A percentile compares a stretch with the other conserved stretches of the same genome.
phyloP scores from a whole-genome alignment of 2,329 filamentous ascomycete genomes.

The Ascochyta clinopodiicola region DNA sequence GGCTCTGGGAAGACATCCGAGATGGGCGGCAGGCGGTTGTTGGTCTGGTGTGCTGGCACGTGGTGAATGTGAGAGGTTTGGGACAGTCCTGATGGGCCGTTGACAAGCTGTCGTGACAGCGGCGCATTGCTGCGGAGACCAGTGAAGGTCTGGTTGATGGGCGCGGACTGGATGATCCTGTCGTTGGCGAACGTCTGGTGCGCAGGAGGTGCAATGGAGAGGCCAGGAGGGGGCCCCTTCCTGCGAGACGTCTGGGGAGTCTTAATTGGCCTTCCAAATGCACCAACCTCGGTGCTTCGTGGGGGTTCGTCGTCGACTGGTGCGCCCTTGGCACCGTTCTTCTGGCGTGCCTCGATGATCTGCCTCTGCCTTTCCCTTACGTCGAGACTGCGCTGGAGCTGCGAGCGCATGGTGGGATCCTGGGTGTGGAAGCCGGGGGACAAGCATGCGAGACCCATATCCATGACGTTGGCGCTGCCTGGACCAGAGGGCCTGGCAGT shows the following conservation, averaged over 20 bases:
- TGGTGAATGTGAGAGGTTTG: conserved; percentile 92
- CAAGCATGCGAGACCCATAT: conserved; percentile 91
- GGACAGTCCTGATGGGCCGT: conserved; percentile 81
- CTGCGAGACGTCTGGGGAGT: conserved; percentile 77
- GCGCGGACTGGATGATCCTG: conserved; percentile 94
- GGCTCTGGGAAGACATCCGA: conserved; percentile 91
- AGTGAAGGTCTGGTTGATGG: conserved; percentile 93
- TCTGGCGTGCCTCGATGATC: conserved; percentile 93
- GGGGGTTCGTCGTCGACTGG: conserved; percentile 37
- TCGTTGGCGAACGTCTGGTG: conserved; percentile 92
- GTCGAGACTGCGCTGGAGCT: conserved; percentile 90
- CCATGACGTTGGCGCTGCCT: conserved; percentile 79
- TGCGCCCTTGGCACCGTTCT: conserved; percentile 66
- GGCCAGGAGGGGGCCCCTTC: conserved; percentile 79
- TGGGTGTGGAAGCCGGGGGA: conserved; percentile 96
- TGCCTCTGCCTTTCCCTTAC: conserved; percentile 93
- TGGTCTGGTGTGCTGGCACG: conserved; percentile 83
- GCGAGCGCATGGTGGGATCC: conserved; percentile 94
- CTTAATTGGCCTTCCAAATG: conserved; percentile 60
- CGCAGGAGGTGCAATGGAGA: conserved; percentile 94
- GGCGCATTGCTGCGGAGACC: conserved; percentile 72
- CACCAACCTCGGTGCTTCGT: conserved; percentile 45
- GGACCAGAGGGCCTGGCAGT: conserved; percentile 74
- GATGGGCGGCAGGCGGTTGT: conserved; percentile 90
- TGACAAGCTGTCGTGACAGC: conserved; percentile 76